phyloP scores from a whole-genome alignment of 1,139 yeast species.

The Saccharomycopsis hybrid region DNA sequence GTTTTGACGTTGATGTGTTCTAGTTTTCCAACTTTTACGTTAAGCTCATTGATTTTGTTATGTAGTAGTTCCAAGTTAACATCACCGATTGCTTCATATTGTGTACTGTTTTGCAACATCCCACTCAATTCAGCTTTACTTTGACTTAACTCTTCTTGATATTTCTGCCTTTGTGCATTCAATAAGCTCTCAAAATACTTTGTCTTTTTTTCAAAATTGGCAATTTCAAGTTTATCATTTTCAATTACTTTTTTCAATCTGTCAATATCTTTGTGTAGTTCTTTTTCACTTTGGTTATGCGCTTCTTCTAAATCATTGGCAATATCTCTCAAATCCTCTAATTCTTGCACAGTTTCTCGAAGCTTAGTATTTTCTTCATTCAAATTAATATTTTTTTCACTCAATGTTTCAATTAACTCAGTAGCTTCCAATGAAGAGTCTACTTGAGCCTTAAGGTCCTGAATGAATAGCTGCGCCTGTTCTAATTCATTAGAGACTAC shows the following conservation, averaged over 20 bases:
- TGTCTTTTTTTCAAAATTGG: constrained; percentile 32
- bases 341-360: constrained; percentile 43
- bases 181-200: constrained; percentile 18
- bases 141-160: constrained; percentile 9
- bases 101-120: neutral
- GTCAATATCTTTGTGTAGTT: constrained; percentile 41
- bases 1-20: neutral
- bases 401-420: constrained; percentile 47
- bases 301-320: constrained; percentile 56
- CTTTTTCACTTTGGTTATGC: constrained; percentile 50
- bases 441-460: constrained; percentile 39
- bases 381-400: constrained; percentile 47
- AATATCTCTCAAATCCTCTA: constrained; percentile 53
- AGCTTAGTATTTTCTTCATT: constrained; percentile 36
- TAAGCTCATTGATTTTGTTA: constrained; percentile 10
- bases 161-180: constrained; percentile 7
- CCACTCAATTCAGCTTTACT: constrained; percentile 5
- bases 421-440: constrained; percentile 39
- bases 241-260: constrained; percentile 30
- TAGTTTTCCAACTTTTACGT: constrained; percentile 6
- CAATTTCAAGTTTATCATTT: constrained; percentile 29
- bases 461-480: constrained; percentile 37
- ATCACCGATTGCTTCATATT: neutral
- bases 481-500: constrained; percentile 31
- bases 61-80: neutral